These are phyloP conservation scores for Arthrobotrys iridis DNA, from an alignment of 2,329 filamentous ascomycete genomes.

Conservation along the genomic window DNA sequence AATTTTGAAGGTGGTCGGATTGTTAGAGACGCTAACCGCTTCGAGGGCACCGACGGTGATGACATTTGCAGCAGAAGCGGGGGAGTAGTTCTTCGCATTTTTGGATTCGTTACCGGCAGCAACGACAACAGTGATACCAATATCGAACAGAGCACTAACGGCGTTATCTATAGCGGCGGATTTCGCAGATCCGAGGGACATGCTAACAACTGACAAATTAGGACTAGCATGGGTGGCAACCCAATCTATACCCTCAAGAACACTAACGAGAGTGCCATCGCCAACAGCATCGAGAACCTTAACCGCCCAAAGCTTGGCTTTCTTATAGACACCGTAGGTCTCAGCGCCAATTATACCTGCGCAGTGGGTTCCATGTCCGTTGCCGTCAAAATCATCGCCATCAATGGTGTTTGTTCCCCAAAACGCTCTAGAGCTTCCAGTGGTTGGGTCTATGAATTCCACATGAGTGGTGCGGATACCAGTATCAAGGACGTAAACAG, in stretches of 20 bases:
- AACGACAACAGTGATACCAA: constrained; percentile 62
- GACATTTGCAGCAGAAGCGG: constrained; percentile 61
- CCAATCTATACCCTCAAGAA: constrained; percentile 58
- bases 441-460: constrained; percentile 53
- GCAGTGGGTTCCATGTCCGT: constrained; percentile 58
- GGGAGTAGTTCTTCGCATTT: constrained; percentile 57
- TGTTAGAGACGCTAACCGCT: constrained; percentile 58
- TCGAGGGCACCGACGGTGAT: constrained; percentile 63
- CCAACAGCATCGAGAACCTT: constrained; percentile 63
- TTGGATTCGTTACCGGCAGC: constrained; percentile 59
- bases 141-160: constrained; percentile 59
- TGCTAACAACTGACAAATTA: constrained; percentile 59
- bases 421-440: constrained; percentile 54
- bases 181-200: constrained; percentile 60
- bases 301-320: constrained; percentile 63
- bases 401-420: constrained; percentile 56
- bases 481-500: constrained; percentile 65
- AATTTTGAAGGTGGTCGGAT: too few species aligned
- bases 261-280: constrained; percentile 61
- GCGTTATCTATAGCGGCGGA: constrained; percentile 62
- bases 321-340: constrained; percentile 65
- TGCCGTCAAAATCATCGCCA: constrained; percentile 64
- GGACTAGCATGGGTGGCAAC: constrained; percentile 47
- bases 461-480: constrained; percentile 60
- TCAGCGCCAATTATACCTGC: constrained; percentile 55